These are phyloP conservation scores for Aspergillus taichungensis DNA, from an alignment of 495 filamentous ascomycete genomes.

Conservation along the genomic window DNA sequence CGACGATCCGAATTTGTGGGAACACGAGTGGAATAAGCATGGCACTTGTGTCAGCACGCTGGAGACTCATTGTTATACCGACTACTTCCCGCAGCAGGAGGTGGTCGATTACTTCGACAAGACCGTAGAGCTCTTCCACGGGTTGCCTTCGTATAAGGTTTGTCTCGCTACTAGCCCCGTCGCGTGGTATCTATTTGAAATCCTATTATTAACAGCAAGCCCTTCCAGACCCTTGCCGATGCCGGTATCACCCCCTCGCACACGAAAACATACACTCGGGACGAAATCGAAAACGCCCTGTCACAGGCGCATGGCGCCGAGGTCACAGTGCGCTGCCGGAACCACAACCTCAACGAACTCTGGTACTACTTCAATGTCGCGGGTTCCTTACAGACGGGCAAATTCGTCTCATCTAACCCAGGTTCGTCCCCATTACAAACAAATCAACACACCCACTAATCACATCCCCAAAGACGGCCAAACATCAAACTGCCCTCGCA, in stretches of 20 bases:
- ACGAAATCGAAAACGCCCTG: slow-evolving; percentile 57
- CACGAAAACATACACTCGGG: slow-evolving; percentile 46
- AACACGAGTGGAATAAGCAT: slow-evolving; percentile 86
- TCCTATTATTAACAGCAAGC: no score
- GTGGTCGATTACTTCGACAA: slow-evolving; percentile 53
- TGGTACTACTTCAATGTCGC: slow-evolving; percentile 82
- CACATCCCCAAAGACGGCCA: slow-evolving; percentile 40
- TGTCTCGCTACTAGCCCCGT: slow-evolving; percentile 1
- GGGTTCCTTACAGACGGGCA: slow-evolving; percentile 65
- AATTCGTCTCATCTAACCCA: slow-evolving; percentile 57
- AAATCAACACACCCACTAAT: not conserved
- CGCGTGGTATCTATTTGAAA: no score
- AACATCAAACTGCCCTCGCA: slow-evolving; percentile 52
- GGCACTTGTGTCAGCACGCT: slow-evolving; percentile 55
- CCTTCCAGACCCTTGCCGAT: slow-evolving; percentile 29
- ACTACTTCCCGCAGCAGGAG: slow-evolving; percentile 54
- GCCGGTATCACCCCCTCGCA: slow-evolving; percentile 42
- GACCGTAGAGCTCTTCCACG: slow-evolving; percentile 43
- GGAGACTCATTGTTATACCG: slow-evolving; percentile 61
- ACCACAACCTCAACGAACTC: slow-evolving; percentile 58
- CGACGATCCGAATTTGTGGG: slow-evolving; percentile 62
- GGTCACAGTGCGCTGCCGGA: slow-evolving; percentile 60
- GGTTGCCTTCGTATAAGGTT: slow-evolving; percentile 36
- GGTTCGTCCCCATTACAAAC: slow-evolving; percentile 23
- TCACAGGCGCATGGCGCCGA: slow-evolving; percentile 51